Evolutionary conservation across 2,329 filamentous ascomycete genomes (phyloP).

Genomic region (Colletotrichum agaves): DNA sequence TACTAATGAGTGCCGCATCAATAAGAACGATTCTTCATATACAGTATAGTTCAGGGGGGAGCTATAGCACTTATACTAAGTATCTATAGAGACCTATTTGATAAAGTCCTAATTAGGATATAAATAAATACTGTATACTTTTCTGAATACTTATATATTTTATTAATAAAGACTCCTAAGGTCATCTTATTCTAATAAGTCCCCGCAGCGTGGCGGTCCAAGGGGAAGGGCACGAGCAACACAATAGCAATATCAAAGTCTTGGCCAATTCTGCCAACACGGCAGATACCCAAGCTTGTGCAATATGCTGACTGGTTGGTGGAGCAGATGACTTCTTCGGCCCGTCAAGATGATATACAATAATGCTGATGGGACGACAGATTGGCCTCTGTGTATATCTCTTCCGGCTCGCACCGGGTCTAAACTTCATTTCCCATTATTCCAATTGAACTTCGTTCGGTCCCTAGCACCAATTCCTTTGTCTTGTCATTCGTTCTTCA

Average conservation of each 20-base stretch:
- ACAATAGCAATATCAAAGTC: conserved; percentile 7
- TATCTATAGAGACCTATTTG: too few relatives aligned
- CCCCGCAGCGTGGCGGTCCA: too few relatives aligned
- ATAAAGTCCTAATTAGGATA: too few relatives aligned
- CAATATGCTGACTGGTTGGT: background rate
- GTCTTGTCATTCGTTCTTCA: conserved; percentile 16
- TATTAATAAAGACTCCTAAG: too few relatives aligned
- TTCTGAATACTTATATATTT: too few relatives aligned
- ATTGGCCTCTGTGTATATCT: conserved; percentile 13
- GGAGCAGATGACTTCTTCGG: conserved; percentile 1
- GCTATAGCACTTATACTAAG: too few relatives aligned
- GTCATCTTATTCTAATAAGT: too few relatives aligned
- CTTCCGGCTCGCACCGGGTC: background rate
- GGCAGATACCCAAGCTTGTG: conserved; percentile 18
- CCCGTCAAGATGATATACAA: conserved; percentile 1
- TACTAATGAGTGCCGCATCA: conserved; percentile 2
- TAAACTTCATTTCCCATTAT: background rate
- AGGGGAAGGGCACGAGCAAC: conserved; percentile 1
- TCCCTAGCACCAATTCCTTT: conserved; percentile 16
- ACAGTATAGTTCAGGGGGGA: too few relatives aligned
- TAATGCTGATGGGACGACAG: background rate
- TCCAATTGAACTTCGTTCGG: conserved; percentile 17
- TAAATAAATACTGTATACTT: too few relatives aligned
- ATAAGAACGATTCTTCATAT: background rate
- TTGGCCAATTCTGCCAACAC: conserved; percentile 14